A percentile compares a stretch with the other conserved stretches of the same genome.
These are phyloP conservation scores for Wickerhamiella brachini DNA, from an alignment of 805 yeast genomes.

Conservation along the genomic window DNA sequence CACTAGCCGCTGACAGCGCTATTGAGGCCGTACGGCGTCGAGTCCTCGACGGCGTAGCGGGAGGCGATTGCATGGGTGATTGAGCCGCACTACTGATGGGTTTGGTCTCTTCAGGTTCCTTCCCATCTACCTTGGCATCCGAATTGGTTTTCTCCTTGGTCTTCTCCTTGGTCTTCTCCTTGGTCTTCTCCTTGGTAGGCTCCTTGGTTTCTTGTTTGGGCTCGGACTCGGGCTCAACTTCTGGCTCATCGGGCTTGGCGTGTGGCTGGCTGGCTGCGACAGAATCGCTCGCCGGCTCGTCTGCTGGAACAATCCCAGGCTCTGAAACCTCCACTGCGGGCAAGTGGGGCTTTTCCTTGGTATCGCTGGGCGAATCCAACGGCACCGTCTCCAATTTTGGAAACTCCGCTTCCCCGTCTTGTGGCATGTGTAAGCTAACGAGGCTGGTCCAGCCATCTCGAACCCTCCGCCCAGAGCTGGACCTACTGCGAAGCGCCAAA, in stretches of 20 bases:
- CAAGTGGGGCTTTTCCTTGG: not conserved
- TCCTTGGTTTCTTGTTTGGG: not conserved
- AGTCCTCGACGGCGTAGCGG: not conserved
- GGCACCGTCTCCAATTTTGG: not conserved
- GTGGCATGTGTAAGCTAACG: not conserved
- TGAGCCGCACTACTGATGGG: too few relatives aligned
- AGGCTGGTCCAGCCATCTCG: not conserved
- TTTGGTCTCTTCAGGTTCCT: too few relatives aligned
- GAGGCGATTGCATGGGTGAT: not conserved
- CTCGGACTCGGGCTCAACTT: too few relatives aligned
- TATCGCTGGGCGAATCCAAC: not conserved
- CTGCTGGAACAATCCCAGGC: too few relatives aligned
- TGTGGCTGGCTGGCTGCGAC: too few relatives aligned
- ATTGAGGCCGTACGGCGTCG: constrained; percentile 6
- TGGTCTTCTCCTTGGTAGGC: too few relatives aligned
- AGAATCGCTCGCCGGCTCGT: too few relatives aligned
- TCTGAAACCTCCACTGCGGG: too few relatives aligned
- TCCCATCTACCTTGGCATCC: too few relatives aligned
- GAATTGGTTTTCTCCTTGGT: not conserved
- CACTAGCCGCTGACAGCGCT: constrained; percentile 13
- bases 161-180: too few relatives aligned
- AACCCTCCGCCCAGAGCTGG: not conserved
- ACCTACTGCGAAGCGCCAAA: too few relatives aligned
- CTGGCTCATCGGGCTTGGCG: too few relatives aligned
- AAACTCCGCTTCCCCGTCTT: not conserved